These are phyloP conservation scores for Petunia axillaris DNA, from an alignment of 257 asterid species.

Conservation along the genomic window DNA sequence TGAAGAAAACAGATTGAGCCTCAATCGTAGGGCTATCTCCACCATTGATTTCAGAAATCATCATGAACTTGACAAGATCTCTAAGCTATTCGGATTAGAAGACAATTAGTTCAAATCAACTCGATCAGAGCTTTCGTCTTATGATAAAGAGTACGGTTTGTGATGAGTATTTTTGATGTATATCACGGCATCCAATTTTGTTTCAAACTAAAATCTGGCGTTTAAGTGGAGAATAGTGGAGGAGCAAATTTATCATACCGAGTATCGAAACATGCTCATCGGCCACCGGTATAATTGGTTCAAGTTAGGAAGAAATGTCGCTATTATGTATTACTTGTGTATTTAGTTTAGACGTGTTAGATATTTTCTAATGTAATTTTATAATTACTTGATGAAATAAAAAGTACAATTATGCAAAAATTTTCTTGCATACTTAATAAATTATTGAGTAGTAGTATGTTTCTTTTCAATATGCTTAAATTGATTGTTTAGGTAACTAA, in stretches of 20 bases:
- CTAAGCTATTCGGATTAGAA: conserved; percentile 60
- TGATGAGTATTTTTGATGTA: too few relatives aligned
- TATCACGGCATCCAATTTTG: too few relatives aligned
- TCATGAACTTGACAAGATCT: conserved; percentile 65
- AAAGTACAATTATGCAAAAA: neutral
- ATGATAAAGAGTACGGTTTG: too few relatives aligned
- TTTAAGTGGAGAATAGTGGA: too few relatives aligned
- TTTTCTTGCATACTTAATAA: neutral
- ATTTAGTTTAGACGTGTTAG: neutral
- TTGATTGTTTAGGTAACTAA: neutral
- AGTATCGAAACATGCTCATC: too few relatives aligned
- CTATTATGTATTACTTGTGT: neutral
- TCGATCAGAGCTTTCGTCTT: too few relatives aligned
- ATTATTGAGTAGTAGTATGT: neutral
- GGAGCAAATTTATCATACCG: too few relatives aligned
- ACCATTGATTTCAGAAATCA: conserved; percentile 61
- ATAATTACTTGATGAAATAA: neutral
- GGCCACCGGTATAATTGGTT: too few relatives aligned
- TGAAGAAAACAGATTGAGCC: conserved; percentile 60
- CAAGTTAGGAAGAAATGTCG: too few relatives aligned
- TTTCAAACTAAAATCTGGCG: too few relatives aligned
- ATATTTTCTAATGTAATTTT: neutral
- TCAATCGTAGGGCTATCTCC: conserved; percentile 63
- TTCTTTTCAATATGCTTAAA: too few relatives aligned
- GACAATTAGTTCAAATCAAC: conserved; percentile 35